phyloP scores from a whole-genome alignment of 768 basidiomycete genomes.

The Termitomyces sp. region DNA sequence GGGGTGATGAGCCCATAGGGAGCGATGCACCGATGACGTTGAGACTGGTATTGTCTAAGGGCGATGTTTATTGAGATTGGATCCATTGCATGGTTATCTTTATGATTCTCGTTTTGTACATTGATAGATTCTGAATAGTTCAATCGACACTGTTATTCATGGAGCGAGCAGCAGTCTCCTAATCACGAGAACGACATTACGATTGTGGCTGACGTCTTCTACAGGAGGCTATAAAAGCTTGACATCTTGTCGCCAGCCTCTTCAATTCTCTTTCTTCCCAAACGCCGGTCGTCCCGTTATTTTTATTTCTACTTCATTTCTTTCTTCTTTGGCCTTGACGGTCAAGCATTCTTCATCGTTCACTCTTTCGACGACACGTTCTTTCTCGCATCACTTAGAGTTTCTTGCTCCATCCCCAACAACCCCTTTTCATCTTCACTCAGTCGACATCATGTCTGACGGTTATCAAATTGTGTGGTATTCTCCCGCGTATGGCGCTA shows the following conservation, averaged over 20 bases:
- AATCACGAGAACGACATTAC: not conserved
- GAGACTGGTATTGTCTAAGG: constrained; percentile 12
- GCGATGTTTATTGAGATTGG: not conserved
- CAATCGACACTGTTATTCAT: no score
- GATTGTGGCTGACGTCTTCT: constrained; percentile 5
- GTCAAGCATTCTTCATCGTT: constrained; percentile 1
- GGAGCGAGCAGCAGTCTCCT: not conserved
- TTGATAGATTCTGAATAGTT: not conserved
- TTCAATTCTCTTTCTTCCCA: constrained; percentile 11
- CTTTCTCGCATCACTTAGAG: not conserved
- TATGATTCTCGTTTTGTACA: not conserved
- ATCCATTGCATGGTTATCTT: not conserved
- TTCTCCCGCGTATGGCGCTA: constrained; percentile 9
- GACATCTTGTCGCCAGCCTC: constrained; percentile 13
- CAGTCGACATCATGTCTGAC: constrained; percentile 5
- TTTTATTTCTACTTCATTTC: not conserved
- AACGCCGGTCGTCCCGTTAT: constrained; percentile 16
- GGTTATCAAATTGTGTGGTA: constrained; percentile 2
- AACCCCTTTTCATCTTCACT: not conserved
- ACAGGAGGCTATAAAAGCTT: constrained; percentile 2
- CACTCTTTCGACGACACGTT: not conserved
- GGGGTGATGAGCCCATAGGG: not conserved
- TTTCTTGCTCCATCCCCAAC: not conserved
- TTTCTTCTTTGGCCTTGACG: constrained; percentile 5
- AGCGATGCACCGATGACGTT: constrained; percentile 13